These are phyloP conservation scores for Acanthamoeba castellanii DNA, from an alignment of 208 protist genomes.

Conservation along the genomic window DNA sequence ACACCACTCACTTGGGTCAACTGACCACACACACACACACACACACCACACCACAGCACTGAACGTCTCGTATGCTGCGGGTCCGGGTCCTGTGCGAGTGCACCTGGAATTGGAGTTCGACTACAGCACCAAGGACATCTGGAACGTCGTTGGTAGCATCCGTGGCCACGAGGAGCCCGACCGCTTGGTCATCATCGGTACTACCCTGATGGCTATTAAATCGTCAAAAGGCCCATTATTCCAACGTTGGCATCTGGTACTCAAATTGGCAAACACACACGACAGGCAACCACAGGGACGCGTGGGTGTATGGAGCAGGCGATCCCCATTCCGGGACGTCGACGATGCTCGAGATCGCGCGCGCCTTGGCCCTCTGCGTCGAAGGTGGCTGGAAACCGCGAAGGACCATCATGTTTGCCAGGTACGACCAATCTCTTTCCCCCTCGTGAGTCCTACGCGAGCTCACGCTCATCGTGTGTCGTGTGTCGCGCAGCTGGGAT, in stretches of 20 bases:
- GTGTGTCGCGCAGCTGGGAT: constrained; percentile 52
- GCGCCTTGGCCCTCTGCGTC: constrained; percentile 1
- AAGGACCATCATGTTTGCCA: constrained; percentile 67
- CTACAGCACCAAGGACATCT: constrained; percentile 59
- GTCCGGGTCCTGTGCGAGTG: constrained; percentile 15
- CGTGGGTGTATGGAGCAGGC: constrained; percentile 75
- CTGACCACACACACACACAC: background rate
- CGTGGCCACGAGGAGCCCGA: constrained; percentile 17
- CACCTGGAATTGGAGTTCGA: constrained; percentile 44
- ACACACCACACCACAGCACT: background rate
- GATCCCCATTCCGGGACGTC: constrained; percentile 69
- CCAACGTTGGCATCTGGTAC: background rate
- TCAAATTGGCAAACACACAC: background rate
- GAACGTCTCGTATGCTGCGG: constrained; percentile 29
- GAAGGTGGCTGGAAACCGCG: constrained; percentile 73
- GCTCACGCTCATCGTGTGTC: background rate
- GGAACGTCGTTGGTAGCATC: constrained; percentile 61
- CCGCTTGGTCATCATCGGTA: constrained; percentile 62
- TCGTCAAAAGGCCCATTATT: too few species aligned
- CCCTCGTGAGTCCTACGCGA: background rate
- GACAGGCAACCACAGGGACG: constrained; percentile 71
- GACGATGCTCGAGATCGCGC: constrained; percentile 69
- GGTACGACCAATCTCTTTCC: background rate
- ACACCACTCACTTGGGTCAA: background rate
- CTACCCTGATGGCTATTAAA: background rate